Percentiles rank a stretch among this genome's conserved stretches.
Conservation (phyloP, 1,139 yeast species). For the Wickerhamomyces sp. region DNA sequence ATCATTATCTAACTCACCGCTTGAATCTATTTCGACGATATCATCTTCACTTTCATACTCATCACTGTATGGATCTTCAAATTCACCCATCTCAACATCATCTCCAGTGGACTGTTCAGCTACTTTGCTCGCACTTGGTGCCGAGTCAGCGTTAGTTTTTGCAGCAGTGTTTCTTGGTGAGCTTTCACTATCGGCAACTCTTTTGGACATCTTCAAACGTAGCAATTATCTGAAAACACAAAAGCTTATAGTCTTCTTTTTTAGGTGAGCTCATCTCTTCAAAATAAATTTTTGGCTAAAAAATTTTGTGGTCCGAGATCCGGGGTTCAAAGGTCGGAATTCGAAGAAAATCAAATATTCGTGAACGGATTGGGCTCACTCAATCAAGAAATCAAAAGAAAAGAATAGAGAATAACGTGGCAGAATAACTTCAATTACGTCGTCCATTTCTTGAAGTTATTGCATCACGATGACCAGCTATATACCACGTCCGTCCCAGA, state of each 20-base stretch:
- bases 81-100: slow-evolving; percentile 77
- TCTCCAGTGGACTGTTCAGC: slow-evolving; percentile 24
- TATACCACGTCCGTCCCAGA: slow-evolving; percentile 9
- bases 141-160: slow-evolving; percentile 27
- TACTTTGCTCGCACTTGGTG: slow-evolving; percentile 27
- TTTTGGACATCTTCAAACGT: slow-evolving; percentile 51
- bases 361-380: too few species aligned
- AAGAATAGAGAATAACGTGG: too few species aligned
- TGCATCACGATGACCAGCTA: slow-evolving; percentile 7
- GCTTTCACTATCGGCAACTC: slow-evolving; percentile 42
- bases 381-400: too few species aligned
- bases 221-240: not conserved
- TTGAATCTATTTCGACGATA: slow-evolving; percentile 70
- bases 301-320: not conserved
- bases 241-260: not conserved
- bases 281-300: not conserved
- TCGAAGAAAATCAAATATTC: too few species aligned
- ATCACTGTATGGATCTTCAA: slow-evolving; percentile 93
- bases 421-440: too few species aligned
- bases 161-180: slow-evolving; percentile 34
- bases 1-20: slow-evolving; percentile 54
- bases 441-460: too few species aligned
- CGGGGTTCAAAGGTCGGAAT: not conserved
- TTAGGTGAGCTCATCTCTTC: not conserved
- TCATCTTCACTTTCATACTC: slow-evolving; percentile 94